Evolutionary conservation across 2,329 filamentous ascomycete genomes (phyloP).

Genomic region (Epichloe coenophiala): DNA sequence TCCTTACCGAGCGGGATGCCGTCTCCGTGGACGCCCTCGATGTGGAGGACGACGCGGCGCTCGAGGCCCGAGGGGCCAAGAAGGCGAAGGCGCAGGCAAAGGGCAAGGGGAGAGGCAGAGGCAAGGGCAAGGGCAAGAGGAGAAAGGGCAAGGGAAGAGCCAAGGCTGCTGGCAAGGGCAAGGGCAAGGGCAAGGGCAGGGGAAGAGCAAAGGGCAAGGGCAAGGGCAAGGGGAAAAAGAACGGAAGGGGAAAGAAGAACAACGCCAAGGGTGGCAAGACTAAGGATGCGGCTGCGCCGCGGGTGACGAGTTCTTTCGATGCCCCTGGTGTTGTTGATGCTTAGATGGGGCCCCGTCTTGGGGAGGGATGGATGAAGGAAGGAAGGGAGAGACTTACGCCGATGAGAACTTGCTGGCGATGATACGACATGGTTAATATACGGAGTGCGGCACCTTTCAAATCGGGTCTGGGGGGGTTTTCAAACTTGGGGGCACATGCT

Average conservation of each 20-base stretch:
- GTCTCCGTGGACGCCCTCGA: background rate
- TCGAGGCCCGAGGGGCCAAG: background rate
- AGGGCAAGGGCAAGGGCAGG: no score
- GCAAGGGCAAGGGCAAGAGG: background rate
- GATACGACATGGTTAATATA: no score
- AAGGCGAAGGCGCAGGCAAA: background rate
- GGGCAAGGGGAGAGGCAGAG: background rate
- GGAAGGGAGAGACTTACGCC: no score
- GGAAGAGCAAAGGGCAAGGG: background rate
- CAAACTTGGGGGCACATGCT: no score
- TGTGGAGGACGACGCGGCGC: background rate
- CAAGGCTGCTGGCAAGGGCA: background rate
- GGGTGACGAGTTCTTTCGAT: background rate
- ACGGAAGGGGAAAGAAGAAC: background rate
- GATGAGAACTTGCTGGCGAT: no score
- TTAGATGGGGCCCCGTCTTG: background rate
- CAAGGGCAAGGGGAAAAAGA: background rate
- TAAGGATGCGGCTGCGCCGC: background rate
- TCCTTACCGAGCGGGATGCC: background rate
- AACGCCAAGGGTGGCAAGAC: background rate
- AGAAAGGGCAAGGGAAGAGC: background rate
- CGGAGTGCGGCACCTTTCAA: no score
- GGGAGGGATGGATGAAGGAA: no score
- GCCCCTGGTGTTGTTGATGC: background rate
- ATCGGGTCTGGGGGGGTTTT: no score